Base-by-base conservation (phyloP, 2,329 filamentous ascomycete genomes). In the Xenosphaeropsis pyriputrescens region DNA sequence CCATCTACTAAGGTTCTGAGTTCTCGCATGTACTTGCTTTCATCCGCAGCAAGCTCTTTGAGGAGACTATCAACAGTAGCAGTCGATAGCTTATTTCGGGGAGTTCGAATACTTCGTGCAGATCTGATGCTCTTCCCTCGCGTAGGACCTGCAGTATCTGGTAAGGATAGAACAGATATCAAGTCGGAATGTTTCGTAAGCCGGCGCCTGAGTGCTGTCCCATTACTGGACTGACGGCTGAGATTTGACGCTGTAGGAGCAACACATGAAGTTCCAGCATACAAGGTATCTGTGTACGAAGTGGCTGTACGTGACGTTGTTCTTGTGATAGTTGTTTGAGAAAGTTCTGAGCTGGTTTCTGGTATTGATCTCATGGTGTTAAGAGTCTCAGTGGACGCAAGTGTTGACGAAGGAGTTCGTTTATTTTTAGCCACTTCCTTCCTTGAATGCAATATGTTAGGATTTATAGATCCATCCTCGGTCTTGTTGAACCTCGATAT, bases 171-270 rank as follows among this genome's bases (percentile, higher is more conserved):
- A 2, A 94, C 85, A 1, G 91, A 96, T 30, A 98, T 85, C 17
- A 98, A 67, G 57, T 98, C 91, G 13, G 86, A 86, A 58, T 96
- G 88, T 41, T 84, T 93, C 4, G 88, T 94, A 30, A 94, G 68
- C 42, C 82, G 75, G 44, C 85, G 63, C 55, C 51, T 61, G 54
- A 57, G 55, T 54, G 45, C 56, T 59, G 54, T 59, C 42, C 31
- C 57, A 50, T 45, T 64, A 56, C 37, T 63, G 56, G 48, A 68
- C 35, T 35, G 32, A 3, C 40, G 32, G 7, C 32, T 39, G 33
- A 39, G 50, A 54, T 65, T 22, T 13, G 36, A 38, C 26, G 17
- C 7, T 14, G 36, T 41, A 47, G 14, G 44, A 43, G 17, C 42
- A 49, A 29, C 37, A 43, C 12, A 43, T 47, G 8, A 59, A 54